These are phyloP conservation scores for Neoascochyta sp. DNA, from an alignment of 2,329 filamentous ascomycete genomes.

Conservation along the genomic window DNA sequence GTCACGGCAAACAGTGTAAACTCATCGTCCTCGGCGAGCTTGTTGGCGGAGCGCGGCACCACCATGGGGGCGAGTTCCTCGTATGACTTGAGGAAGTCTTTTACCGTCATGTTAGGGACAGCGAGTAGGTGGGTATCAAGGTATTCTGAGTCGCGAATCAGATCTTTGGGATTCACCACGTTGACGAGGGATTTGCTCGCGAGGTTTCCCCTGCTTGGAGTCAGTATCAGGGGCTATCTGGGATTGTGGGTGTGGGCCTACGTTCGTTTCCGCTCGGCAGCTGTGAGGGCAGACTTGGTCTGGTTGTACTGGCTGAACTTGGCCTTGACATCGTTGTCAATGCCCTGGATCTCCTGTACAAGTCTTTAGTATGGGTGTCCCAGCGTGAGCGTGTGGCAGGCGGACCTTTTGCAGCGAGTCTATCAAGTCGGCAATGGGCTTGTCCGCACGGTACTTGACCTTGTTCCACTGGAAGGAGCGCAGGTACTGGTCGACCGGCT, in stretches of 20 bases:
- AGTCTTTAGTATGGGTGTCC: too few species aligned
- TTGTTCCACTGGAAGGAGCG: conserved; percentile 93
- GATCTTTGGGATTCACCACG: conserved; percentile 69
- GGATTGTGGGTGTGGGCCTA: conserved; percentile 44
- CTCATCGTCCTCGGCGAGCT: conserved; percentile 83
- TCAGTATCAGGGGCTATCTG: conserved; percentile 1
- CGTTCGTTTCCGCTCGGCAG: conserved; percentile 85
- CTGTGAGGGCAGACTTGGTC: conserved; percentile 77
- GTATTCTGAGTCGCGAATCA: conserved; percentile 90
- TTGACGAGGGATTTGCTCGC: conserved; percentile 90
- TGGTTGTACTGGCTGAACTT: conserved; percentile 95
- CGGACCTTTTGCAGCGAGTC: conserved; percentile 88
- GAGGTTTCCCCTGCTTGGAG: conserved; percentile 70
- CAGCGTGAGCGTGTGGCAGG: not conserved
- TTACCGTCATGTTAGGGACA: conserved; percentile 73
- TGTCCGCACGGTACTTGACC: conserved; percentile 92
- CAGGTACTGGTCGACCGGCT: conserved; percentile 93
- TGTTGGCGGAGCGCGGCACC: conserved; percentile 78
- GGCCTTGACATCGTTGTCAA: conserved; percentile 92
- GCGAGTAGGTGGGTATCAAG: conserved; percentile 93
- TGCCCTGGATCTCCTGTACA: conserved; percentile 83
- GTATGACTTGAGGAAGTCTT: conserved; percentile 86
- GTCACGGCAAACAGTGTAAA: conserved; percentile 86
- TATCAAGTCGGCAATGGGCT: conserved; percentile 80
- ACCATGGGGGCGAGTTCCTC: conserved; percentile 89